These are phyloP conservation scores for Arabis hirsuta DNA, from an alignment of 345 rosid species.

Conservation along the genomic window DNA sequence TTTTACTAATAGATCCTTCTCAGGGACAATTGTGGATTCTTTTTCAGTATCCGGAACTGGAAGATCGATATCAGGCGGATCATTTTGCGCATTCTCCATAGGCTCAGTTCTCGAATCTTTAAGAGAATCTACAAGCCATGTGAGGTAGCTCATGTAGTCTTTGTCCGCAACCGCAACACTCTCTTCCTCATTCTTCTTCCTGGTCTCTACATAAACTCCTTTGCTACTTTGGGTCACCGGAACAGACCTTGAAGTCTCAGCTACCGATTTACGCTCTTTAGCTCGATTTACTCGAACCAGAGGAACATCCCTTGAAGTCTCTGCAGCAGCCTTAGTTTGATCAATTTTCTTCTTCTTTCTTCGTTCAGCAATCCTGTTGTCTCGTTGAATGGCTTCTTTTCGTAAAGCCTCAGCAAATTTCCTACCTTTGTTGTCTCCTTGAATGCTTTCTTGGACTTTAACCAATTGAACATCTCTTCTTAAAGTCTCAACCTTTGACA, in stretches of 20 bases:
- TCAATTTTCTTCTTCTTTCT: background rate
- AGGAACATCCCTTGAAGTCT: conserved; percentile 9
- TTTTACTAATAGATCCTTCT: background rate
- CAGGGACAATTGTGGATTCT: conserved; percentile 15
- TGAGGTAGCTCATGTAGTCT: conserved; percentile 39
- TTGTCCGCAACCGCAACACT: conserved; percentile 17
- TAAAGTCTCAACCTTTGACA: background rate
- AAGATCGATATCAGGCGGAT: background rate
- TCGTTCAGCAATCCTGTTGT: background rate
- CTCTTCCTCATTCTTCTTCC: conserved; percentile 13
- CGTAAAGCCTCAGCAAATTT: background rate
- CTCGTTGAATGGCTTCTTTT: conserved; percentile 5
- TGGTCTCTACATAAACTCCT: conserved; percentile 1
- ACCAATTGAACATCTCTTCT: background rate
- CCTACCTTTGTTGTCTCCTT: background rate
- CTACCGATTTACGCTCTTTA: conserved; percentile 14
- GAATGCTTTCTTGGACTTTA: background rate
- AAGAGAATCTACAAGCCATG: conserved; percentile 40
- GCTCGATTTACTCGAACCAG: conserved; percentile 1
- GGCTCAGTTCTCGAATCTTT: background rate
- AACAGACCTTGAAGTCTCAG: conserved; percentile 15
- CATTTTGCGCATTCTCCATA: background rate
- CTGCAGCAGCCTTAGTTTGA: conserved; percentile 17
- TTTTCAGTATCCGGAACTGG: conserved; percentile 11
- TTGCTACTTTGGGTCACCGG: conserved; percentile 1